A percentile compares a stretch with the other conserved stretches of the same genome.
phyloP scores from a whole-genome alignment of 2,329 filamentous ascomycete species.

The Parafenestella ontariensis region DNA sequence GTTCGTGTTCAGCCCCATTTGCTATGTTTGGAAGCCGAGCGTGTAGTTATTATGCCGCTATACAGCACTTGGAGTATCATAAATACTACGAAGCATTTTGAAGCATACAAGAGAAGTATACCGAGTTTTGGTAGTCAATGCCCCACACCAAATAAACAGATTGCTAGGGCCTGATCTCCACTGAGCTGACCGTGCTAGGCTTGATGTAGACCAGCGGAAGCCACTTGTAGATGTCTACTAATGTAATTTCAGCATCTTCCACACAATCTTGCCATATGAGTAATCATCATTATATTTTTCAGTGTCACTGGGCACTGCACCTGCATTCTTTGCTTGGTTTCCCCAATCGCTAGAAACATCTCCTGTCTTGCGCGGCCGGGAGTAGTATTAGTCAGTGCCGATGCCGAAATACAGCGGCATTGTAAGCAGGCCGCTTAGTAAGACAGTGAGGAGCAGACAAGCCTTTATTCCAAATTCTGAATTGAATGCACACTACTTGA shows the following conservation, averaged over 20 bases:
- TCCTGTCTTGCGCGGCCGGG: constrained; percentile 9
- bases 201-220: neutral
- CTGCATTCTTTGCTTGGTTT: neutral
- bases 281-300: neutral
- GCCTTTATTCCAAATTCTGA: neutral
- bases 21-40: neutral
- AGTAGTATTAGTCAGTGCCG: constrained; percentile 9
- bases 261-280: neutral
- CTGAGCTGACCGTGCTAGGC: neutral
- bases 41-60: neutral
- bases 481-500: neutral
- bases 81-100: neutral
- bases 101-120: too few species aligned
- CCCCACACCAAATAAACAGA: too few species aligned
- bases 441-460: neutral
- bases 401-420: constrained; percentile 11
- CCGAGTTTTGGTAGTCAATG: too few species aligned
- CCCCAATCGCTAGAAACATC: neutral
- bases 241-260: too few species aligned
- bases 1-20: neutral
- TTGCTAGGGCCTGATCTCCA: too few species aligned
- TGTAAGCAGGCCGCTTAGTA: neutral
- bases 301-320: neutral
- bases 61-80: neutral
- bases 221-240: too few species aligned